Evolutionary conservation across 805 yeast species (phyloP), one percentile per base, ranked within the genome.

Genomic region (Metschnikowia amazonensis): DNA sequence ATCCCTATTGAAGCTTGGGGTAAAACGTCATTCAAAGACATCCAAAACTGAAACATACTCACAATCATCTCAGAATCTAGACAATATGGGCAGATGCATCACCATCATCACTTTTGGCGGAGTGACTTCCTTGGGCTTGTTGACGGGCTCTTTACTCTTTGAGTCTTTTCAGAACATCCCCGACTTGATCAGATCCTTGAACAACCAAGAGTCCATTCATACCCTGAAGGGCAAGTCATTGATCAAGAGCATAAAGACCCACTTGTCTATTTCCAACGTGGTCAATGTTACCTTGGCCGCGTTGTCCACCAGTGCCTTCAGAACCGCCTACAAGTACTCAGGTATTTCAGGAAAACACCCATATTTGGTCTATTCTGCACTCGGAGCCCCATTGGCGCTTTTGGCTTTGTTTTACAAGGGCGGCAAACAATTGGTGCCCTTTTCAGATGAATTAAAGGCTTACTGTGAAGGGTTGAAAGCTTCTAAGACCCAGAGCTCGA

Each of bases 341-440:
- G 80, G 86, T 17, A 53, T 63, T 4, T 59, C 67, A 30, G 81
- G 75, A 45, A 78, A 78, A 62, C 95, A 86, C 63, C 94, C 94
- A 17, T 86, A 85, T 60, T 72, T 86, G 58, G 58, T 86, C 11
- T 86, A 86, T 60, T 71, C 84, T 39, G 73, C 83, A n/a, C 41
- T 77, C 6, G 77, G 80, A n/a, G 73, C 74, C 27, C 79, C 81
- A 8, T 36, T 69, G 30, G 69, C 80, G 8, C 51, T 53, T 16
- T 41, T 41, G 10, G 44, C 44, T 2, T 48, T 48, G 36, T 50
- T 36, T 32, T 45, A 36, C 40, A 46, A 46, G 18, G 48, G 53
- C 21, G 52, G 52, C 7, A 28, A 39, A 21, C 23, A 35, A 3
- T 20, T 39, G 45, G 9, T 41, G 32, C 33, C 39, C n/a, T 38